Evolutionary conservation across 306 rosid species (phyloP), one percentile per base, ranked within the genome.

Genomic region (Vigna reflexopilosa): DNA sequence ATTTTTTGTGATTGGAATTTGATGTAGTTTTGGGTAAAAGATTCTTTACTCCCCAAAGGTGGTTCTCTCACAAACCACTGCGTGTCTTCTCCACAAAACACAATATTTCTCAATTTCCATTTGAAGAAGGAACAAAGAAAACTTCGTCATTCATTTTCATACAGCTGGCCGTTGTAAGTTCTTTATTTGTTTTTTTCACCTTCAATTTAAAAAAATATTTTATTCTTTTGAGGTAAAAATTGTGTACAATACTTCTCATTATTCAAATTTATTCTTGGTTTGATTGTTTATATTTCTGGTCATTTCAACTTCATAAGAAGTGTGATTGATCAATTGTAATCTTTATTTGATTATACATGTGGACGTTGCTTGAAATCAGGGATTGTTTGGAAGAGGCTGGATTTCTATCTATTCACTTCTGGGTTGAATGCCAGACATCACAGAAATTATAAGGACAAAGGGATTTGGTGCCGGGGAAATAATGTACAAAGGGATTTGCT

Each of bases 311-410:
- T 67, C 56, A 51, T 45, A 24, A 54, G 5, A 10, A 77, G 19
- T 66, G 73, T 88, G 73, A 22, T 42, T 42, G 11, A 8, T 42
- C 47, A 42, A 42, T 42, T 42, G 47, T 42, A 9, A 7, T 42
- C 11, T 42, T 42, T 9, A 8, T 42, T 42, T 42, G 47, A 1
- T 42, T 8, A 42, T 83, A 73, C 85, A 94, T 97, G 88, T 92
- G 98, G 97, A 90, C 98, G 9, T 81, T 94, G 85, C 97, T 97
- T 0, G 95, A 94, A 91, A 89, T 94, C 45, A 90, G 84, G 80
- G 98, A 94, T 79, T 94, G 95, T 87, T 81, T 92, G 72, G 93
- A 90, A 17, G 19, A 17, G 19, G 19, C 19, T 17, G 19, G 19
- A 17, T 17, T 17, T 17, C 19, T 17, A 36, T 84, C 95, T 12